These are phyloP conservation scores for Cladosporium halotolerans DNA, from an alignment of 2,329 filamentous ascomycete genomes.

Conservation along the genomic window DNA sequence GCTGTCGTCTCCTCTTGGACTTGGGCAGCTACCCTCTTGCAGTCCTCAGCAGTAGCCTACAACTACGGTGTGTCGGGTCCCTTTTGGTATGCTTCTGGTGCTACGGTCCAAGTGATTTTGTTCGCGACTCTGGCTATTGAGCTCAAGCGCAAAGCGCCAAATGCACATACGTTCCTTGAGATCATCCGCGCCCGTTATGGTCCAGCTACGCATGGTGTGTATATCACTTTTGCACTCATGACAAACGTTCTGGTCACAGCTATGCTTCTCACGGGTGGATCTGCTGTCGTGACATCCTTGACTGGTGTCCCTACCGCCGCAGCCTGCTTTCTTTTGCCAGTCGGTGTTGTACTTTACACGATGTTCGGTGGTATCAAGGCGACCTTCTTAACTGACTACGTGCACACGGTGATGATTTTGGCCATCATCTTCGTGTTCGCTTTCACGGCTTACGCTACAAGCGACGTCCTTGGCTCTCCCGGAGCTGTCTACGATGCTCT, in stretches of 20 bases:
- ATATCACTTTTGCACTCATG: conserved; percentile 37
- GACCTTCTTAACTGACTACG: conserved; percentile 78
- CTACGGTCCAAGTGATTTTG: conserved; percentile 76
- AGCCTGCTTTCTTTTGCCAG: conserved; percentile 57
- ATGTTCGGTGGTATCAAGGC: conserved; percentile 72
- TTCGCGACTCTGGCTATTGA: conserved; percentile 87
- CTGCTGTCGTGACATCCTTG: conserved; percentile 38
- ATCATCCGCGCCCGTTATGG: conserved; percentile 23
- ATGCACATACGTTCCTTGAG: conserved; percentile 56
- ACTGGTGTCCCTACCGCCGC: conserved; percentile 41
- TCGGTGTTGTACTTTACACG: conserved; percentile 72
- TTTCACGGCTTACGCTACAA: conserved; percentile 73
- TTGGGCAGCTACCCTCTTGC: conserved; percentile 60
- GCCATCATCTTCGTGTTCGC: conserved; percentile 83
- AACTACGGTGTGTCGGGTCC: conserved; percentile 56
- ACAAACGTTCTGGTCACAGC: conserved; percentile 48
- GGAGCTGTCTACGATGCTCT: conserved; percentile 72
- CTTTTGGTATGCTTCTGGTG: conserved; percentile 59
- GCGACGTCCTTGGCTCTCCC: conserved; percentile 66
- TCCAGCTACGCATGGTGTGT: conserved; percentile 32
- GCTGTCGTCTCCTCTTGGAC: conserved; percentile 94
- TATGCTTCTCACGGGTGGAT: conserved; percentile 38
- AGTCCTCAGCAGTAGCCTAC: conserved; percentile 63
- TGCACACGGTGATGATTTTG: conserved; percentile 78
- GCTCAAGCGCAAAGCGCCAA: conserved; percentile 75